Evolutionary conservation across 192 early-diverging fungal species (phyloP).

Genomic region (Phlyctochytrium arcticum): DNA sequence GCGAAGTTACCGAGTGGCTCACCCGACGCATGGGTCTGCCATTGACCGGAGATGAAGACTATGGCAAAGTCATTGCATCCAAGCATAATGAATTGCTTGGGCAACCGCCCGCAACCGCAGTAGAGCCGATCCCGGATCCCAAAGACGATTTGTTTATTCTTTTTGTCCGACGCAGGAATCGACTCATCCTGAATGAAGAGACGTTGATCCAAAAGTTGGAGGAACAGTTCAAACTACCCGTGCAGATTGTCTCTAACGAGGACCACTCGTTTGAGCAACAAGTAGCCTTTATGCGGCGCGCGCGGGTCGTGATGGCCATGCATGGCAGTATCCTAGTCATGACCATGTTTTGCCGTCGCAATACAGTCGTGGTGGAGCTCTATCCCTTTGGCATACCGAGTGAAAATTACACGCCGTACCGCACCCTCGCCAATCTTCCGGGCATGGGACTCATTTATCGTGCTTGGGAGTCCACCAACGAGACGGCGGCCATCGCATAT

Average conservation of each 20-base stretch:
- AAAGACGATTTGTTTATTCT: constrained; percentile 44
- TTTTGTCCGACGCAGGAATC: constrained; percentile 35
- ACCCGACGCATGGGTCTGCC: constrained; percentile 30
- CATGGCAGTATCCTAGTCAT: constrained; percentile 49
- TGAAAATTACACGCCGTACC: constrained; percentile 50
- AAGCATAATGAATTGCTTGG: not conserved
- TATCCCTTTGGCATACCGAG: constrained; percentile 46
- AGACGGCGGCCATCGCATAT: constrained; percentile 26
- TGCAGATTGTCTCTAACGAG: constrained; percentile 45
- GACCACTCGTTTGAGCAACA: constrained; percentile 47
- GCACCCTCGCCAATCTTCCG: constrained; percentile 38
- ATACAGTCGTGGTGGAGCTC: constrained; percentile 46
- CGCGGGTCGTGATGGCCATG: constrained; percentile 47
- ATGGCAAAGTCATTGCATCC: not conserved
- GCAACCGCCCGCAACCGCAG: not conserved
- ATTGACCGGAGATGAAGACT: constrained; percentile 31
- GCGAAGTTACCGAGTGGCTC: constrained; percentile 44
- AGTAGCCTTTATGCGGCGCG: constrained; percentile 39
- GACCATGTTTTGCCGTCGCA: constrained; percentile 49
- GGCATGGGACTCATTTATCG: constrained; percentile 48
- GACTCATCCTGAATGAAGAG: constrained; percentile 45
- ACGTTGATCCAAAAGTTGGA: constrained; percentile 27
- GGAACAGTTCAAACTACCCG: constrained; percentile 18
- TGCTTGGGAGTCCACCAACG: constrained; percentile 44
- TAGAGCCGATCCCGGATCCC: not conserved